phyloP scores from a whole-genome alignment of 2,329 filamentous ascomycete genomes.

The Ophiostoma quercus region DNA sequence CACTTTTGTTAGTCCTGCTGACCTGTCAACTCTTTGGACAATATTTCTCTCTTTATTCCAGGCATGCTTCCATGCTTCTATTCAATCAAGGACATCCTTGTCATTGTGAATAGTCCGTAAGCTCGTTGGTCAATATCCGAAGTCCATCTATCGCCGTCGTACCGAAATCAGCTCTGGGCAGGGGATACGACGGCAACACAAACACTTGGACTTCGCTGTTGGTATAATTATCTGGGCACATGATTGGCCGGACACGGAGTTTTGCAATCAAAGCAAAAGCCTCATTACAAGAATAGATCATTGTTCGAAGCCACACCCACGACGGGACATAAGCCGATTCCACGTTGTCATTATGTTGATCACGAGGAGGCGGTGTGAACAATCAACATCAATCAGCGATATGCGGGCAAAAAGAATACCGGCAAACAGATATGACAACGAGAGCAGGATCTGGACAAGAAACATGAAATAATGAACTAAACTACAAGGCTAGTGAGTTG shows the following conservation, averaged over 20 bases:
- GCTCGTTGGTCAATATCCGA: constrained; percentile 8
- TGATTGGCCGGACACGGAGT: neutral
- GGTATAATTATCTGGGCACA: neutral
- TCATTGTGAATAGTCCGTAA: neutral
- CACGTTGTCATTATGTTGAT: neutral
- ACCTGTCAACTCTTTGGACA: neutral
- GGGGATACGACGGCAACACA: neutral
- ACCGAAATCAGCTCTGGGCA: neutral
- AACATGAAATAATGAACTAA: neutral
- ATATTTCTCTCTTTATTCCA: neutral
- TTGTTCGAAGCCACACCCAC: neutral
- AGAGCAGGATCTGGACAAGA: neutral
- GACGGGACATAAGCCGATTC: neutral
- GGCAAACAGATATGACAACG: neutral
- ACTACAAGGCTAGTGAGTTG: neutral
- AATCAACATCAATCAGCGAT: neutral
- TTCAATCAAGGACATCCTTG: neutral
- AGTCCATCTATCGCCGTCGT: neutral
- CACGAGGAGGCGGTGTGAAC: neutral
- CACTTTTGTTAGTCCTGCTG: neutral
- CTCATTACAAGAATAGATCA: neutral
- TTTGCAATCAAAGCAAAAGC: neutral
- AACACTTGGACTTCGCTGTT: neutral
- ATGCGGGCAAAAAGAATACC: neutral
- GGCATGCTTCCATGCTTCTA: neutral